These are phyloP conservation scores for Apodospora peruviana DNA, from an alignment of 495 filamentous ascomycete genomes.

Conservation along the genomic window DNA sequence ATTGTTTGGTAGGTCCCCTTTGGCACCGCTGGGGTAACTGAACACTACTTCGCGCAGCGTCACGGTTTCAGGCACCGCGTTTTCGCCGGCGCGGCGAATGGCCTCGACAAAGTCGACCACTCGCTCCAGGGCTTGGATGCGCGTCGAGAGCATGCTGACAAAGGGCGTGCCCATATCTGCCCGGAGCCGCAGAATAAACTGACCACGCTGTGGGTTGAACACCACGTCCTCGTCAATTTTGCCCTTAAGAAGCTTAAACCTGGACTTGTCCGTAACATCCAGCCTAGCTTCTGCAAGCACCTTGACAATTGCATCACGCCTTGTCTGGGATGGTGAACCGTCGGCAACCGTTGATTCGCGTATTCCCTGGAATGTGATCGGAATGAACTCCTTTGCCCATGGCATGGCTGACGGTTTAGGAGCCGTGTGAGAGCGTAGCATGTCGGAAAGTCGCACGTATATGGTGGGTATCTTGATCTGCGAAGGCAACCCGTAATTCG, in stretches of 20 bases:
- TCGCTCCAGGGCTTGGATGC: constrained; percentile 56
- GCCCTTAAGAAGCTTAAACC: constrained; percentile 43
- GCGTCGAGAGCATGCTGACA: constrained; percentile 46
- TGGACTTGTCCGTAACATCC: constrained; percentile 25
- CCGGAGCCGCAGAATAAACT: constrained; percentile 54
- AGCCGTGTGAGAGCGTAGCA: constrained; percentile 20
- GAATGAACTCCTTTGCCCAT: constrained; percentile 53
- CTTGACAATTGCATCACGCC: constrained; percentile 7
- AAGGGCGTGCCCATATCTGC: constrained; percentile 52
- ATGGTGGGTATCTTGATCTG: constrained; percentile 40
- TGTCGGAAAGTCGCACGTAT: constrained; percentile 36
- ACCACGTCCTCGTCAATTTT: constrained; percentile 53
- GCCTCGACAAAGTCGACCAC: constrained; percentile 61
- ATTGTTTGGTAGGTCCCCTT: not conserved
- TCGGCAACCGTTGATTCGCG: constrained; percentile 15
- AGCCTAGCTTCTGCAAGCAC: constrained; percentile 26
- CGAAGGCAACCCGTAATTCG: constrained; percentile 20
- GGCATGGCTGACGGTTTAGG: constrained; percentile 3
- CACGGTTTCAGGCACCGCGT: constrained; percentile 47
- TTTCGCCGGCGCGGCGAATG: constrained; percentile 44
- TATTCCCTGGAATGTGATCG: constrained; percentile 46
- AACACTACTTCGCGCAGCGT: constrained; percentile 60
- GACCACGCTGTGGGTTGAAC: constrained; percentile 50
- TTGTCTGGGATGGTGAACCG: constrained; percentile 2
- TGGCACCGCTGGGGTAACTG: constrained; percentile 42